Percentiles rank a stretch among this genome's conserved stretches.
Conservation (phyloP, 352 stramenopile genomes). For the Globisporangium mamillatum region DNA sequence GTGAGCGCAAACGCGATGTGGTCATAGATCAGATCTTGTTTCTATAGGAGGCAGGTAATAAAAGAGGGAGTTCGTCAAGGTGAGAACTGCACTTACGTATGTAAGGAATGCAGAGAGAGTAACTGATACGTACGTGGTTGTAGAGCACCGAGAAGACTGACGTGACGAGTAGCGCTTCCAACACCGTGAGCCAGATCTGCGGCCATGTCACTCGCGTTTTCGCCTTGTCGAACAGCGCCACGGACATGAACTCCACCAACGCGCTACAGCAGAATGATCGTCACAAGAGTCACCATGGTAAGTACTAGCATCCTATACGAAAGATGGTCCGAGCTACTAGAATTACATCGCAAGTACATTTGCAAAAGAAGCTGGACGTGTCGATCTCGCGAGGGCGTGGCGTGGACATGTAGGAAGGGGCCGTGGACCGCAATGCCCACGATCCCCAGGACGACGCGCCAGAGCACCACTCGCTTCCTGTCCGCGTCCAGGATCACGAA, state of each 20-base stretch:
- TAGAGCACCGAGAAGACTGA: conserved; percentile 35
- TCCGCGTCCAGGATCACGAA: not conserved
- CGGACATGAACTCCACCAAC: conserved; percentile 25
- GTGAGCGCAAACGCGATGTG: conserved; percentile 27
- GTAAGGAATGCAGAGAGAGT: not conserved
- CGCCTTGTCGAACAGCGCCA: conserved; percentile 16
- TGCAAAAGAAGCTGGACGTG: conserved; percentile 18
- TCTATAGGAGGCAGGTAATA: not conserved
- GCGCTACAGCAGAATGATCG: conserved; percentile 12
- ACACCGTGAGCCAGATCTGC: conserved; percentile 21
- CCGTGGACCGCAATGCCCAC: not conserved
- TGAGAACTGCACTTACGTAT: not conserved
- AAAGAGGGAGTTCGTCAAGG: not conserved
- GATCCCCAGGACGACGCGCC: conserved; percentile 9
- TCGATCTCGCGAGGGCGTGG: not conserved
- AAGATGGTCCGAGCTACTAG: not conserved
- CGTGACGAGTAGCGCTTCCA: conserved; percentile 29
- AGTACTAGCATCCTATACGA: not conserved
- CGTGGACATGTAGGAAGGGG: conserved; percentile 5
- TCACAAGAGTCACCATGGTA: not conserved
- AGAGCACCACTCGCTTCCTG: conserved; percentile 10
- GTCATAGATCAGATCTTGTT: conserved; percentile 37
- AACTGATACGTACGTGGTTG: conserved; percentile 20
- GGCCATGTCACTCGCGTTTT: conserved; percentile 15
- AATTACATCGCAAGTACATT: conserved; percentile 18